A percentile compares a stretch with the other conserved stretches of the same genome.
Conservation (phyloP, 805 yeast genomes). For the Ogataea saltuana region DNA sequence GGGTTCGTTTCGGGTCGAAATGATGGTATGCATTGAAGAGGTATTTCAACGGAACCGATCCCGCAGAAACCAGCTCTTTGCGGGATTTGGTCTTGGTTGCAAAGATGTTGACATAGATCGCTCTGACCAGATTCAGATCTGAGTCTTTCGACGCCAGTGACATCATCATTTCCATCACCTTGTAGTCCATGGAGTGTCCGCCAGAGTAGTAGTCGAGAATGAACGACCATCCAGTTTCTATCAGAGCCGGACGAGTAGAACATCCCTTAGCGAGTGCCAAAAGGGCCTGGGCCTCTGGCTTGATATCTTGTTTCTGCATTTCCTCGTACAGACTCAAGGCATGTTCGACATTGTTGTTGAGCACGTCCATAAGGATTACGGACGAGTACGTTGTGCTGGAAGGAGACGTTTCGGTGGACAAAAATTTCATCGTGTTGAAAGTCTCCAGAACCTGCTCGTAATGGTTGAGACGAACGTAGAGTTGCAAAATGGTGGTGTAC, state of each 20-base stretch:
- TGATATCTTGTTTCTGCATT: conserved; percentile 41
- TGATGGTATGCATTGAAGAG: conserved; percentile 47
- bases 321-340: conserved; percentile 78
- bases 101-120: conserved; percentile 46
- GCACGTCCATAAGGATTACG: conserved; percentile 65
- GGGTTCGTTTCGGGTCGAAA: conserved; percentile 25
- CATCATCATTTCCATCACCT: conserved; percentile 67
- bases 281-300: conserved; percentile 46
- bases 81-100: conserved; percentile 26
- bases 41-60: conserved; percentile 32
- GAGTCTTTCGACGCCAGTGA: conserved; percentile 79
- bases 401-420: conserved; percentile 67
- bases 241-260: conserved; percentile 48
- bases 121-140: conserved; percentile 70
- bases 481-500: conserved; percentile 59
- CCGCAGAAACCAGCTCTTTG: conserved; percentile 23
- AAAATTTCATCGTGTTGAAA: conserved; percentile 84
- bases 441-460: conserved; percentile 65
- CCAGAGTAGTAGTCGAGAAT: conserved; percentile 60
- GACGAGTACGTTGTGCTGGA: conserved; percentile 67
- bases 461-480: conserved; percentile 54
- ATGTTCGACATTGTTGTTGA: conserved; percentile 63
- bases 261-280: conserved; percentile 70
- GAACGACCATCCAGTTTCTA: conserved; percentile 72
- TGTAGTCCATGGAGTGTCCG: conserved; percentile 37